A percentile compares a stretch with the other conserved stretches of the same genome.
These are phyloP conservation scores for Mitragyna speciosa DNA, from an alignment of 257 asterid genomes.

Conservation along the genomic window DNA sequence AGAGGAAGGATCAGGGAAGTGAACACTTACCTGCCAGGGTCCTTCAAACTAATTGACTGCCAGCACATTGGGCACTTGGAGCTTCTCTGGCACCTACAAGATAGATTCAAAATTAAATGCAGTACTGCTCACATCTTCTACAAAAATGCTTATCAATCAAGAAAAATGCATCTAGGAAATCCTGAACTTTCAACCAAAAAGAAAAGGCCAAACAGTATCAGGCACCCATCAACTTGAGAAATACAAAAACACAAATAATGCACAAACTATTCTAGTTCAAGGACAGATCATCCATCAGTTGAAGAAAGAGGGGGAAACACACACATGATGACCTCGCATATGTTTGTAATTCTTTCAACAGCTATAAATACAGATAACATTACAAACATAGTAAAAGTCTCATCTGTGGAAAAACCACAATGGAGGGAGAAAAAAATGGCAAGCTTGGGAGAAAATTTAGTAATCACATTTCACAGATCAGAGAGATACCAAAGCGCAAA, in stretches of 20 bases:
- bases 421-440: not conserved
- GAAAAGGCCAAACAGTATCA: not conserved
- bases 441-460: not conserved
- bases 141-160: not conserved
- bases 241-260: not conserved
- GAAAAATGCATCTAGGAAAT: not conserved
- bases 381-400: not conserved
- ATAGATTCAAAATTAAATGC: not conserved
- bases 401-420: not conserved
- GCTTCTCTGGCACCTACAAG: slow-evolving; percentile 85
- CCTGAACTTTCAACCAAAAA: not conserved
- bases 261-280: not conserved
- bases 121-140: not conserved
- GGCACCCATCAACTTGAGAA: not conserved
- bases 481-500: not conserved
- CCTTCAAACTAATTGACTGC: slow-evolving; percentile 81
- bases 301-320: not conserved
- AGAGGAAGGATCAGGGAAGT: not conserved
- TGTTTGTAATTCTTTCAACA: no score
- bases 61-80: slow-evolving; percentile 96
- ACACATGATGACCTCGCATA: not conserved
- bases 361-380: no score
- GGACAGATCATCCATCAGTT: not conserved
- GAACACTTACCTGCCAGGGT: slow-evolving; percentile 63
- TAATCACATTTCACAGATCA: not conserved